These are phyloP conservation scores for Articulospora tetracladia DNA, from an alignment of 495 filamentous ascomycete genomes.

Conservation along the genomic window DNA sequence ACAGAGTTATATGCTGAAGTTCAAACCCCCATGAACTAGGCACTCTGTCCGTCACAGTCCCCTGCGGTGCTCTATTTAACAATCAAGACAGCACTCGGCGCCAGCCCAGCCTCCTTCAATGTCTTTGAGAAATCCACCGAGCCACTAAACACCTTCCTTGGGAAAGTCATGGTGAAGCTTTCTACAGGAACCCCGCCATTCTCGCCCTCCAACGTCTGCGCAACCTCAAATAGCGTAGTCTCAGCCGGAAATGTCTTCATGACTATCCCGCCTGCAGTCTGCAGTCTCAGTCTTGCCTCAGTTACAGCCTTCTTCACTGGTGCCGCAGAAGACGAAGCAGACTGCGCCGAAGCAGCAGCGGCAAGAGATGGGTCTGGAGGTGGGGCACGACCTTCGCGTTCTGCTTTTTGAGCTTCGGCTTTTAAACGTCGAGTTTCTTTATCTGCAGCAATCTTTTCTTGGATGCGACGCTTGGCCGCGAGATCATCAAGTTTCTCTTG, in stretches of 20 bases:
- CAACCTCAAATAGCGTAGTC: constrained; percentile 93
- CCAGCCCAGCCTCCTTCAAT: constrained; percentile 85
- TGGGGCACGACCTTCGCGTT: constrained; percentile 66
- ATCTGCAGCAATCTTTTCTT: constrained; percentile 88
- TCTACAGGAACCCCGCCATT: constrained; percentile 50
- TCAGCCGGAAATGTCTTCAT: constrained; percentile 80
- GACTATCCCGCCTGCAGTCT: constrained; percentile 67
- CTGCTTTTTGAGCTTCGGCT: constrained; percentile 79
- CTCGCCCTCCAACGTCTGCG: constrained; percentile 59
- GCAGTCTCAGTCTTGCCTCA: constrained; percentile 78
- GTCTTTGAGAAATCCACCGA: constrained; percentile 82
- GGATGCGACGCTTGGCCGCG: constrained; percentile 81
- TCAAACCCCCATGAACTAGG: too few relatives aligned
- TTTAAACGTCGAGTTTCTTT: constrained; percentile 79
- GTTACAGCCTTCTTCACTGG: constrained; percentile 51
- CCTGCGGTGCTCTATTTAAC: constrained; percentile 51
- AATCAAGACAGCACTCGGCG: constrained; percentile 84
- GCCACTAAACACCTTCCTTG: constrained; percentile 73
- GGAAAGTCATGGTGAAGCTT: constrained; percentile 82
- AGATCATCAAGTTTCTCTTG: constrained; percentile 85
- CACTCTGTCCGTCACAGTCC: too few relatives aligned
- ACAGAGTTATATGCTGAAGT: too few relatives aligned
- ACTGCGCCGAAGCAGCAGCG: constrained; percentile 30
- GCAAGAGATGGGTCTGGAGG: constrained; percentile 39
- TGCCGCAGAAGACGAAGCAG: constrained; percentile 27